A percentile compares a stretch with the other conserved stretches of the same genome.
Conservation (phyloP, 2,329 filamentous ascomycete genomes). For the Penicillium sp. region DNA sequence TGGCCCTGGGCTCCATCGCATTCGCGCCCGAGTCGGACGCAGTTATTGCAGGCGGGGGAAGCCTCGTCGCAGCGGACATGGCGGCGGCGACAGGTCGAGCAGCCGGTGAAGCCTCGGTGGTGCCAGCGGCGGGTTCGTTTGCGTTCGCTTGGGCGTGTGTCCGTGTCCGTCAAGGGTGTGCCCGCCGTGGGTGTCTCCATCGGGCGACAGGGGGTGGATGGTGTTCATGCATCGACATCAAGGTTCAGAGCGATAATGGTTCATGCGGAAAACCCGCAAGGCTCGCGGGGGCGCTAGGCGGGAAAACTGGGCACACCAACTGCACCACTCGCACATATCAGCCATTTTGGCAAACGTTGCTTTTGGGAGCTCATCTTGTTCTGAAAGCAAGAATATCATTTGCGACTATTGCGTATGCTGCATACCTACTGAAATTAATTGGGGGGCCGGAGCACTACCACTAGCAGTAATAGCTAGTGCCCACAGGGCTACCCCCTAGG, state of each 20-base stretch:
- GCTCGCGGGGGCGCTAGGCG: constrained; percentile 2
- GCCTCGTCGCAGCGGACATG: constrained; percentile 43
- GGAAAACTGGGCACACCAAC: neutral
- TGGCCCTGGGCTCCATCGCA: constrained; percentile 38
- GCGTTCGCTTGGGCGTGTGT: constrained; percentile 4
- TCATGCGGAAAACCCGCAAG: neutral
- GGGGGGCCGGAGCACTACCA: too few species aligned
- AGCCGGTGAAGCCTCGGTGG: constrained; percentile 45
- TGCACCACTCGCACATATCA: too few species aligned
- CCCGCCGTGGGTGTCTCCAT: constrained; percentile 33
- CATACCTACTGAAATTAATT: too few species aligned
- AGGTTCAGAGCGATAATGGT: constrained; percentile 1
- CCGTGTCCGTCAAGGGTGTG: constrained; percentile 14
- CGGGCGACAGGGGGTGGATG: constrained; percentile 12
- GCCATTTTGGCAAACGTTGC: neutral
- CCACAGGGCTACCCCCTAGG: too few species aligned
- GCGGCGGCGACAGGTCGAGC: constrained; percentile 43
- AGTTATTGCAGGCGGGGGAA: constrained; percentile 41
- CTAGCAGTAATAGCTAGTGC: too few species aligned
- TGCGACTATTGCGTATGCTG: too few species aligned
- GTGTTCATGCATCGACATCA: constrained; percentile 30
- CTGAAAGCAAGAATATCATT: too few species aligned
- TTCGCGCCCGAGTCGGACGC: constrained; percentile 35
- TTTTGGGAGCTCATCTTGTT: too few species aligned
- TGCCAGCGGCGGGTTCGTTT: constrained; percentile 44